A percentile compares a stretch with the other conserved stretches of the same genome.
Conservation (phyloP, 345 rosid genomes). For the Adansonia digitata region DNA sequence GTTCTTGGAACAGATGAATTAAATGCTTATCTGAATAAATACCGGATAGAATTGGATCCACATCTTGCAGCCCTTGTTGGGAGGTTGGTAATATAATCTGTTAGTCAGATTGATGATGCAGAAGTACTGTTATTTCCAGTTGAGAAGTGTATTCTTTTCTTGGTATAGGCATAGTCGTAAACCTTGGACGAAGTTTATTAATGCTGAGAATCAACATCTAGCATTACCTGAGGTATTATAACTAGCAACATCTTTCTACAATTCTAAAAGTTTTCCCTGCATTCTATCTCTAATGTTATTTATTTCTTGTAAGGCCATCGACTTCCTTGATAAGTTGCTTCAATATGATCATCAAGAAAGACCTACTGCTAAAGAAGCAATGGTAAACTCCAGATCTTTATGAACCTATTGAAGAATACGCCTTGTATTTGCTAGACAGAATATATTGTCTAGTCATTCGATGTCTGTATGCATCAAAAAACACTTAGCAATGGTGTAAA, state of each 20-base stretch:
- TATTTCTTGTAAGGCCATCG: constrained; percentile 58
- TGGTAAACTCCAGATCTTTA: constrained; percentile 41
- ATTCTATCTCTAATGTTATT: neutral
- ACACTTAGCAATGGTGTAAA: too few relatives aligned
- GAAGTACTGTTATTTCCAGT: neutral
- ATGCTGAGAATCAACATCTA: constrained; percentile 82
- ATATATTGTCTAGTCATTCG: too few relatives aligned
- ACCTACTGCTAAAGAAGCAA: constrained; percentile 97
- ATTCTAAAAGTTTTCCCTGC: neutral
- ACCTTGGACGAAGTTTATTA: constrained; percentile 88
- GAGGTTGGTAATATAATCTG: constrained; percentile 38
- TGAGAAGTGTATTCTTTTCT: neutral
- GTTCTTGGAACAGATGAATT: constrained; percentile 94
- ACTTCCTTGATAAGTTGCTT: constrained; percentile 91
- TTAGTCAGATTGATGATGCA: neutral
- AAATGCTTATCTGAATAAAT: constrained; percentile 70
- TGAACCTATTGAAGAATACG: neutral
- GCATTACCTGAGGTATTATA: constrained; percentile 81
- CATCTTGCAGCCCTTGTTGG: constrained; percentile 88
- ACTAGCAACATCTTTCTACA: neutral
- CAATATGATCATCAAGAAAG: constrained; percentile 98
- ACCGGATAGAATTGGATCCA: constrained; percentile 83
- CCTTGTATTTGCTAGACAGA: neutral
- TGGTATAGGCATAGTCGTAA: constrained; percentile 74
- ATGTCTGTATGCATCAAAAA: too few relatives aligned